Base-by-base conservation (phyloP, 106 monocot species). In the Hemerocallis citrina region DNA sequence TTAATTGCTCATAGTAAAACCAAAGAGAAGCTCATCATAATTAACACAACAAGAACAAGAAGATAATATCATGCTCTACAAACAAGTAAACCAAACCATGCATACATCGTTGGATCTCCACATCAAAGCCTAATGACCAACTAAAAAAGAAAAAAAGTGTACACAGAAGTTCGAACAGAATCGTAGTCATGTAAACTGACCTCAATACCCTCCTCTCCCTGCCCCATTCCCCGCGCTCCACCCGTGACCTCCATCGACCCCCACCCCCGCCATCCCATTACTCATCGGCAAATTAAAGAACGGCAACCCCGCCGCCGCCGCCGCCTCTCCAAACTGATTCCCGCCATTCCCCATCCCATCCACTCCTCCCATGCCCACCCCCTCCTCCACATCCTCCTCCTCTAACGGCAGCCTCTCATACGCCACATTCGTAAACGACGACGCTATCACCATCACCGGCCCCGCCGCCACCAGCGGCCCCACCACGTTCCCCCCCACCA, bases 401-500 rank as follows among this genome's bases (percentile, higher is more conserved):
- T 75, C 79, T 4, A 79, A 68, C 19, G 85, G 85, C 28, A 85
- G 66, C 62, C 85, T 48, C 61, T 85, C 76, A 42, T 80, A 85
- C 2, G 75, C 80, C 28, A 79, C 72, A 65, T 79, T 85, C 27
- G 80, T 74, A 47, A 85, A 85, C 17, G 80, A 76, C 6, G 85
- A 72, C 13, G 76, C 69, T 35, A 80, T 74, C 21, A 80, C 75
- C 43, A 85, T 76, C 20, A 85, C 85, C 9, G 85, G 76, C 10
- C 80, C 85, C 0, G 73, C 71, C 0, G 85, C 80, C 11, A 52
- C 61, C 43, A 85, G 62, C 9, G 79, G 66, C 8, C 85, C 85
- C 17, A 74, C 80, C 9, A 85, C 85, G 72, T 67, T 85, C 11
- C 85, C 85, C 0, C 84, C 84, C 60, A 84, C 75, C 28, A 84